These are phyloP conservation scores for Boletus barrowsii DNA, from an alignment of 768 basidiomycete genomes.

Conservation along the genomic window DNA sequence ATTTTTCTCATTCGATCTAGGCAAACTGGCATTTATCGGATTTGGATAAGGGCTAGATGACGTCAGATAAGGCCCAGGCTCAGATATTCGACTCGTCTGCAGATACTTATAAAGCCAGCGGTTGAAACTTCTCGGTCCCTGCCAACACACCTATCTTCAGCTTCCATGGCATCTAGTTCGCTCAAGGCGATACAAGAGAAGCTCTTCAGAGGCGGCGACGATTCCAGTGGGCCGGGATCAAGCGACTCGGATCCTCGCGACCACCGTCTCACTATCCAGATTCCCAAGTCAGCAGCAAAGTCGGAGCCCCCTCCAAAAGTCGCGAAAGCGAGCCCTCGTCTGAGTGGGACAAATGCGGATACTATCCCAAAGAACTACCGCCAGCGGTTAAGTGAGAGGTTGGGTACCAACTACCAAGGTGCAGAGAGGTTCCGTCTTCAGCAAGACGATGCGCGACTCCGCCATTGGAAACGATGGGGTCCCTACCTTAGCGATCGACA, in stretches of 20 bases:
- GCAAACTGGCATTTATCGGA: background rate
- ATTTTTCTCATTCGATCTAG: background rate
- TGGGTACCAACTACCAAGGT: slow-evolving; percentile 74
- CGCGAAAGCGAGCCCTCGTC: slow-evolving; percentile 35
- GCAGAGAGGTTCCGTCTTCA: slow-evolving; percentile 82
- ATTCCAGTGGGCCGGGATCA: slow-evolving; percentile 16
- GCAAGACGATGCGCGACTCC: slow-evolving; percentile 74
- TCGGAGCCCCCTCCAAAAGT: slow-evolving; percentile 43
- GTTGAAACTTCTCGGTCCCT: background rate
- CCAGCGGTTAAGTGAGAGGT: slow-evolving; percentile 57
- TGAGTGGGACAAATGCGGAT: slow-evolving; percentile 4
- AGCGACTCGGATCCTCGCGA: slow-evolving; percentile 29
- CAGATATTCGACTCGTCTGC: background rate
- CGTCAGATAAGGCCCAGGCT: slow-evolving; percentile 17
- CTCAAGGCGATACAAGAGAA: slow-evolving; percentile 70
- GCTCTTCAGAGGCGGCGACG: slow-evolving; percentile 53
- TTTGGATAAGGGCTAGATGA: slow-evolving; percentile 18
- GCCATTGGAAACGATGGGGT: slow-evolving; percentile 99
- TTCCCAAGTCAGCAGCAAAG: slow-evolving; percentile 51
- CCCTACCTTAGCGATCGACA: slow-evolving; percentile 96
- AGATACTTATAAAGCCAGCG: slow-evolving; percentile 8
- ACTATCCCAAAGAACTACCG: slow-evolving; percentile 45
- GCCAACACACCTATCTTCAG: background rate
- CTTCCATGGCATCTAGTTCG: slow-evolving; percentile 41
- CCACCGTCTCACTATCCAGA: slow-evolving; percentile 60